Conservation (phyloP, 192 early-diverging fungal species). For the Neocallimastix lanati region DNA sequence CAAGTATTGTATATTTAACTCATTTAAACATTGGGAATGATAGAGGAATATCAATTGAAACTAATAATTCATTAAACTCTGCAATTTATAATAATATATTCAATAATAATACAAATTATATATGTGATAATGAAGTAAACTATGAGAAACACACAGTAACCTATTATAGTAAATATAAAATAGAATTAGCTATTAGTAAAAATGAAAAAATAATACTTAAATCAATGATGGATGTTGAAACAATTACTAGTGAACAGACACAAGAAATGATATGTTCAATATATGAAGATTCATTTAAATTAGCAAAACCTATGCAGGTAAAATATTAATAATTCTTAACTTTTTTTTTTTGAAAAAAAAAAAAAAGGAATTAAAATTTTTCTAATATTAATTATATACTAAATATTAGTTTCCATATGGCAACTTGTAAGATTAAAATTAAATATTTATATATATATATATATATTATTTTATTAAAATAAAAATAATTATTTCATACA, state of each 20-base stretch:
- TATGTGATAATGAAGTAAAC: background rate
- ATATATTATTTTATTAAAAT: too few relatives aligned
- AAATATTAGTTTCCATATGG: too few relatives aligned
- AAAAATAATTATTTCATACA: too few relatives aligned
- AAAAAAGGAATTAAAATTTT: too few relatives aligned
- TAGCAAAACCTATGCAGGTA: background rate
- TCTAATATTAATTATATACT: too few relatives aligned
- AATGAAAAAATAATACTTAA: background rate
- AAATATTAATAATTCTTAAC: too few relatives aligned
- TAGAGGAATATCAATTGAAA: background rate
- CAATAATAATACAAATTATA: background rate
- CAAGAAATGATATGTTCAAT: background rate
- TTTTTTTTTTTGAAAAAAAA: too few relatives aligned
- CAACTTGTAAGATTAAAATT: too few relatives aligned
- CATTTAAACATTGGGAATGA: too few relatives aligned
- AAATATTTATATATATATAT: too few relatives aligned
- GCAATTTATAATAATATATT: background rate
- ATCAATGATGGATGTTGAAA: background rate
- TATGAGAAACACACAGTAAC: background rate
- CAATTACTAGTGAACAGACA: background rate
- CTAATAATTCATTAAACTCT: background rate
- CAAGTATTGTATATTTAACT: too few relatives aligned
- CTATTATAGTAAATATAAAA: background rate
- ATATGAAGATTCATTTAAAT: background rate
- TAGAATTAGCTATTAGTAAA: background rate